Evolutionary conservation across 352 stramenopile species (phyloP).

Genomic region (Phytophthora hybrid): DNA sequence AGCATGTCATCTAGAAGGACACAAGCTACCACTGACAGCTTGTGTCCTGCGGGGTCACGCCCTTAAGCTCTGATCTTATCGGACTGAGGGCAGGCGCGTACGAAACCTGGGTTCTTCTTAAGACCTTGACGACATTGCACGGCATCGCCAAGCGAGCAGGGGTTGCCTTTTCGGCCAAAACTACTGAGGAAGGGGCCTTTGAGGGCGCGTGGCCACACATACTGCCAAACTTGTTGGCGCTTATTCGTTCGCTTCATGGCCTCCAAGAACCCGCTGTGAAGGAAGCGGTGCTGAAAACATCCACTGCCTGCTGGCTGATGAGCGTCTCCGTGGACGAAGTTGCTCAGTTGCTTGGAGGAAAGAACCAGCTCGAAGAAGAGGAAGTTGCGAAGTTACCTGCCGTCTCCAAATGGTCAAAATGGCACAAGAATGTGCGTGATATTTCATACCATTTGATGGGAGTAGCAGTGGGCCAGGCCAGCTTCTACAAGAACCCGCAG

Average conservation of each 20-base stretch:
- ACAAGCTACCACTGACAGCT: too few relatives aligned
- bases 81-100: too few relatives aligned
- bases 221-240: conserved; percentile 68
- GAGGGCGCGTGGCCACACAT: conserved; percentile 69
- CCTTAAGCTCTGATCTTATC: too few relatives aligned
- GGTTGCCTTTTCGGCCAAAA: conserved; percentile 29
- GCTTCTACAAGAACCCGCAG: conserved; percentile 65
- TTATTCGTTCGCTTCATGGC: conserved; percentile 70
- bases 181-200: conserved; percentile 49
- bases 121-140: conserved; percentile 84
- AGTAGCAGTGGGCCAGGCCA: conserved; percentile 56
- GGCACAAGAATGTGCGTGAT: conserved; percentile 85
- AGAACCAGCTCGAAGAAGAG: conserved; percentile 79
- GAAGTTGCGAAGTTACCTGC: conserved; percentile 59
- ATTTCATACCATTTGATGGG: conserved; percentile 83
- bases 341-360: conserved; percentile 76
- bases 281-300: conserved; percentile 61
- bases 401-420: conserved; percentile 75
- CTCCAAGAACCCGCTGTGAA: conserved; percentile 64
- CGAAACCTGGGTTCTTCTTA: too few relatives aligned
- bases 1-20: too few relatives aligned
- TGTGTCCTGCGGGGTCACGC: too few relatives aligned
- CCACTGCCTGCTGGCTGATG: conserved; percentile 70
- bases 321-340: conserved; percentile 80
- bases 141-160: conserved; percentile 73